Conservation (phyloP, 108 stramenopile genomes). For the Craspedostauros australis region DNA sequence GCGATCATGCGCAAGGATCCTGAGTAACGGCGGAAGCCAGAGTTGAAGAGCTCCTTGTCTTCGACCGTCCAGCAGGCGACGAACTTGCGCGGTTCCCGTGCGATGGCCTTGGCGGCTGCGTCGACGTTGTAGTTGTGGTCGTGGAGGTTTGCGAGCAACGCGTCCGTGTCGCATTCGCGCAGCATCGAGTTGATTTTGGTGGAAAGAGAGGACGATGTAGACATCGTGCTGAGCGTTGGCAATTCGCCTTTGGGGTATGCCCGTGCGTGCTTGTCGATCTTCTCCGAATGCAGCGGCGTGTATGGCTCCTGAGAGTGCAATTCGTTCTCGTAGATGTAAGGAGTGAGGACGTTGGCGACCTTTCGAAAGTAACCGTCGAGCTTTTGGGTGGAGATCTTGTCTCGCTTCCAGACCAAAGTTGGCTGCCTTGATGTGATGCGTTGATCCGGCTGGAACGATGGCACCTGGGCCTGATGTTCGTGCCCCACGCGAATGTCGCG, state of each 20-base stretch:
- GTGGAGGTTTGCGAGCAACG: slow-evolving; percentile 43
- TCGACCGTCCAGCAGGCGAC: slow-evolving; percentile 46
- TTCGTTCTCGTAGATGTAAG: slow-evolving; percentile 29
- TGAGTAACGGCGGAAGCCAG: slow-evolving; percentile 60
- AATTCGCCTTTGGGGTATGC: slow-evolving; percentile 10
- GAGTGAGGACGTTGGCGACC: slow-evolving; percentile 35
- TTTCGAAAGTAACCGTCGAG: slow-evolving; percentile 36
- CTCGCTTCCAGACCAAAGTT: slow-evolving; percentile 57
- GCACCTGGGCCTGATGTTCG: slow-evolving; percentile 59
- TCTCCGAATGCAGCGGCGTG: slow-evolving; percentile 30
- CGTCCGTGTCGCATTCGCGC: slow-evolving; percentile 53
- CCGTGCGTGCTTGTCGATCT: slow-evolving; percentile 16
- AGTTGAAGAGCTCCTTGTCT: slow-evolving; percentile 64
- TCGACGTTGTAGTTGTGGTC: slow-evolving; percentile 35
- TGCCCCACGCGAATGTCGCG: slow-evolving; percentile 66
- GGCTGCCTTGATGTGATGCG: slow-evolving; percentile 34
- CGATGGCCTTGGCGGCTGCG: slow-evolving; percentile 36
- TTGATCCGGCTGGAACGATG: slow-evolving; percentile 29
- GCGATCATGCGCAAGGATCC: slow-evolving; percentile 67
- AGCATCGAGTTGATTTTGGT: slow-evolving; percentile 8
- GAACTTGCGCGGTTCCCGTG: slow-evolving; percentile 31
- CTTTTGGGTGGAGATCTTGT: slow-evolving; percentile 21
- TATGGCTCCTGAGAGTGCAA: slow-evolving; percentile 34
- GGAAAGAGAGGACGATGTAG: slow-evolving; percentile 29
- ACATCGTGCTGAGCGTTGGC: slow-evolving; percentile 30